These are phyloP conservation scores for Gynostemma pentaphyllum DNA, from an alignment of 306 rosid genomes.

Conservation along the genomic window DNA sequence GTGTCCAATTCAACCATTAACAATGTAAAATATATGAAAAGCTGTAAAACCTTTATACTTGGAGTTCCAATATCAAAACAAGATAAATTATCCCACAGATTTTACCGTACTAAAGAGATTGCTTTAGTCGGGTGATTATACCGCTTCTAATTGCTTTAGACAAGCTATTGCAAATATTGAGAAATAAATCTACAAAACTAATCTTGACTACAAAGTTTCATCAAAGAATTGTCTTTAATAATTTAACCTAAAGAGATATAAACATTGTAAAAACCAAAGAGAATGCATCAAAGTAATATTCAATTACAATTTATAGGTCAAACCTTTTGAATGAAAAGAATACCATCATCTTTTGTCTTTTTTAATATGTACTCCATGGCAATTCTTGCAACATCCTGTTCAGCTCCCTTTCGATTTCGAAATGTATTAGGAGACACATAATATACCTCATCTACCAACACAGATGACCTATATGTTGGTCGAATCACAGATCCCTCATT, in stretches of 20 bases:
- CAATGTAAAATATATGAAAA: too few relatives aligned
- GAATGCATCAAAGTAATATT: background rate
- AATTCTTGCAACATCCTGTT: slow-evolving; percentile 37
- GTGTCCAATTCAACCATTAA: too few relatives aligned
- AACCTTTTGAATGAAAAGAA: slow-evolving; percentile 28
- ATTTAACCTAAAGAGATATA: background rate
- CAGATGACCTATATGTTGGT: slow-evolving; percentile 22
- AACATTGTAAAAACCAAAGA: background rate
- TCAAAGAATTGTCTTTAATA: background rate
- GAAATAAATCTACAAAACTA: background rate
- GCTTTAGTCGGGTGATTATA: background rate
- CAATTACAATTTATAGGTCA: background rate
- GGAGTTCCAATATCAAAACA: too few relatives aligned
- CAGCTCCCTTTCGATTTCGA: slow-evolving; percentile 26
- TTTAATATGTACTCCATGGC: slow-evolving; percentile 19
- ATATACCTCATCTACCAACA: slow-evolving; percentile 21
- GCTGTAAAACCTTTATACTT: too few relatives aligned
- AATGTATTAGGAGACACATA: slow-evolving; percentile 25
- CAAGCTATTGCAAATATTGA: background rate
- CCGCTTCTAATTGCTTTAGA: background rate
- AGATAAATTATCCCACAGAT: too few relatives aligned
- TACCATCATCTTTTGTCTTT: slow-evolving; percentile 20
- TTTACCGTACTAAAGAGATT: too few relatives aligned
- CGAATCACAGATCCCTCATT: slow-evolving; percentile 24
- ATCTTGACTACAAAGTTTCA: background rate